Evolutionary conservation across 176 grass and related monocot species (phyloP).

Genomic region (Saccharum officinarum): DNA sequence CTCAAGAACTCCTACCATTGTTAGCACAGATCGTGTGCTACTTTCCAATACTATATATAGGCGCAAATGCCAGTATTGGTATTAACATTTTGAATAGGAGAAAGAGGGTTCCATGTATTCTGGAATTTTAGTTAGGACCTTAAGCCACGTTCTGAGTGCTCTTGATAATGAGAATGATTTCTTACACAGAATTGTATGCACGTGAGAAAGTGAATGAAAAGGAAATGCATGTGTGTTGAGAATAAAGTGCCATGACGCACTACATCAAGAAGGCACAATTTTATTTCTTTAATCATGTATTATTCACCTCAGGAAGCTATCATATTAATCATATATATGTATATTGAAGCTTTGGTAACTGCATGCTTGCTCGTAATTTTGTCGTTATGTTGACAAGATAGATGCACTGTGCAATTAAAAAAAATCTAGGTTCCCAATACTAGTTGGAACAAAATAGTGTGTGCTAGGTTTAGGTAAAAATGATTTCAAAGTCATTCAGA

Average conservation of each 20-base stretch:
- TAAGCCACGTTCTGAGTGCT: neutral
- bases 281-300: neutral
- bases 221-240: neutral
- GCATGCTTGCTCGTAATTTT: neutral
- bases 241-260: neutral
- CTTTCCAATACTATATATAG: neutral
- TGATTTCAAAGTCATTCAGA: neutral
- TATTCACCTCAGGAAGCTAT: neutral
- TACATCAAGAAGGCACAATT: neutral
- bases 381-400: neutral
- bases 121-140: neutral
- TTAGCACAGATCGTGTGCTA: neutral
- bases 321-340: neutral
- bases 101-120: neutral
- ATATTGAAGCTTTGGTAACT: neutral
- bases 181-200: neutral
- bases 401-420: neutral
- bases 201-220: slow-evolving; percentile 1
- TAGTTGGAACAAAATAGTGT: neutral
- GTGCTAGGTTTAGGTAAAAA: neutral
- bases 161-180: slow-evolving; percentile 24
- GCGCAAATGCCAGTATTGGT: neutral
- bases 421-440: neutral
- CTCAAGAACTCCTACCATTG: neutral
- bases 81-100: neutral